These are phyloP conservation scores for Leccinellum albellum DNA, from an alignment of 768 basidiomycete genomes.

Conservation along the genomic window DNA sequence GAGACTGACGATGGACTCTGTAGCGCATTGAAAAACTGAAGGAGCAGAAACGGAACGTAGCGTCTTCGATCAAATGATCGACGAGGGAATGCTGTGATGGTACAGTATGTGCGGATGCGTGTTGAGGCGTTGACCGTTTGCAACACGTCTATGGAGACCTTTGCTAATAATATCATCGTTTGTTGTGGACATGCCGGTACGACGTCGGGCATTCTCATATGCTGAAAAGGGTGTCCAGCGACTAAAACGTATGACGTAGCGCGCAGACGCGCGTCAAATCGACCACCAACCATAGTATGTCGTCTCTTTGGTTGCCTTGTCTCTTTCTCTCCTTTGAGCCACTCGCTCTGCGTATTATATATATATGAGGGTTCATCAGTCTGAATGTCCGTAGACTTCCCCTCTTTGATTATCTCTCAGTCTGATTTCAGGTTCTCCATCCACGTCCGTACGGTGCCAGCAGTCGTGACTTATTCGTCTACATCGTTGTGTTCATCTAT, in stretches of 20 bases:
- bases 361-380: background rate
- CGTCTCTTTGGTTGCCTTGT: background rate
- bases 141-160: background rate
- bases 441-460: too few relatives aligned
- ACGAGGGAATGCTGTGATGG: background rate
- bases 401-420: background rate
- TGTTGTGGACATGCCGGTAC: too few relatives aligned
- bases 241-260: too few relatives aligned
- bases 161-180: too few relatives aligned
- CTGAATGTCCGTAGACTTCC: background rate
- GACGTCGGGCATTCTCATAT: too few relatives aligned
- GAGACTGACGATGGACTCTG: background rate
- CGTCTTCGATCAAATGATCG: background rate
- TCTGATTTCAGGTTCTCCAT: background rate
- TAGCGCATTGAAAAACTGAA: slow-evolving; percentile 78
- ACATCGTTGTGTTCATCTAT: too few relatives aligned
- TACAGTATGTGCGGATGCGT: background rate
- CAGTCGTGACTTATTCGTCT: too few relatives aligned
- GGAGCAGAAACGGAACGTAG: slow-evolving; percentile 66
- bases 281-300: too few relatives aligned
- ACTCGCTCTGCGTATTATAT: background rate
- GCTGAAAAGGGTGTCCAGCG: too few relatives aligned
- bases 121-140: background rate
- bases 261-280: too few relatives aligned
- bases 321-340: background rate